A percentile compares a stretch with the other conserved stretches of the same genome.
Evolutionary conservation across 805 yeast genomes (phyloP).

Genomic region (Candida vartiovaarae): DNA sequence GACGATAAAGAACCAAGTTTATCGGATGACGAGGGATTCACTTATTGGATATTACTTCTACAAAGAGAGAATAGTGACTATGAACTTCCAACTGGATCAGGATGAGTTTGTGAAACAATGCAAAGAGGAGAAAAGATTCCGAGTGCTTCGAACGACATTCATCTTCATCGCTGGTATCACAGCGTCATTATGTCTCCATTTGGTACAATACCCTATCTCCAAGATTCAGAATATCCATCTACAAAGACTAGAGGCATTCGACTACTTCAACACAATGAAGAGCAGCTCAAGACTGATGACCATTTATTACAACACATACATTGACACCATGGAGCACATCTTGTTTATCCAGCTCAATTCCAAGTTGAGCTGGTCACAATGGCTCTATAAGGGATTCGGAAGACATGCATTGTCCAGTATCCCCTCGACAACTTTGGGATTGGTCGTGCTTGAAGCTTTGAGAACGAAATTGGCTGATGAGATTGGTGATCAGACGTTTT

Average conservation of each 20-base stretch:
- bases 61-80: slow-evolving; percentile 26
- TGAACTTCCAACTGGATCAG: slow-evolving; percentile 20
- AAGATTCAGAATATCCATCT: slow-evolving; percentile 77
- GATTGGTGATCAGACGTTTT: slow-evolving; percentile 7
- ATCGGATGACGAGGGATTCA: slow-evolving; percentile 37
- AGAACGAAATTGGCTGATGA: slow-evolving; percentile 35
- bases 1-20: slow-evolving; percentile 63
- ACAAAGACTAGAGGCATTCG: slow-evolving; percentile 73
- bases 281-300: slow-evolving; percentile 16
- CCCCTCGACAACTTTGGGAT: slow-evolving; percentile 85
- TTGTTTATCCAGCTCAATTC: slow-evolving; percentile 47
- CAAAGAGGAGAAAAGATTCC: slow-evolving; percentile 25
- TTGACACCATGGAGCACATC: slow-evolving; percentile 64
- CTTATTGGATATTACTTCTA: slow-evolving; percentile 37
- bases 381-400: slow-evolving; percentile 75
- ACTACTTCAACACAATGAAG: slow-evolving; percentile 38
- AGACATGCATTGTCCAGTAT: slow-evolving; percentile 66
- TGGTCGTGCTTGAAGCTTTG: slow-evolving; percentile 78
- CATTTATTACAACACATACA: slow-evolving; percentile 67
- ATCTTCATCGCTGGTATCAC: slow-evolving; percentile 80
- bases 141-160: slow-evolving; percentile 57
- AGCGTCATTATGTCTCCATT: slow-evolving; percentile 71
- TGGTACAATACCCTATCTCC: slow-evolving; percentile 76
- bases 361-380: slow-evolving; percentile 47
- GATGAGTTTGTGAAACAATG: slow-evolving; percentile 19